Evolutionary conservation across 2,329 filamentous ascomycete species (phyloP).

Genomic region (Hypomyces perniciosus): DNA sequence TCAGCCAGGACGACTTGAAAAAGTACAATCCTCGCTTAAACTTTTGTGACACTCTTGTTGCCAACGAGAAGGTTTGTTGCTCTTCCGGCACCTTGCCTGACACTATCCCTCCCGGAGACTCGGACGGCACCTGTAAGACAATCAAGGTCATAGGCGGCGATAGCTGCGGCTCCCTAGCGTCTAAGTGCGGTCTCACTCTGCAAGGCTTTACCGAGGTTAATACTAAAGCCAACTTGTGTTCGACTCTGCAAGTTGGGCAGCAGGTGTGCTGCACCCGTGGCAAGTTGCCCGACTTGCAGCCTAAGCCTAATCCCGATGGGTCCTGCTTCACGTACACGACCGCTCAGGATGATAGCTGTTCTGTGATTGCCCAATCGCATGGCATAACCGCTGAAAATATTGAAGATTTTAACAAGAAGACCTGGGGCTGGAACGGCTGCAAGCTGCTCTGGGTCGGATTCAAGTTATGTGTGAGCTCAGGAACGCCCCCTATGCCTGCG

Average conservation of each 20-base stretch:
- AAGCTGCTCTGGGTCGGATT: conserved; percentile 16
- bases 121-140: conserved; percentile 23
- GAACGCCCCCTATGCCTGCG: conserved; percentile 22
- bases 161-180: conserved; percentile 29
- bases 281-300: conserved; percentile 28
- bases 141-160: conserved; percentile 27
- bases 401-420: conserved; percentile 30
- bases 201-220: conserved; percentile 32
- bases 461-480: conserved; percentile 26
- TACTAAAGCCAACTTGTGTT: conserved; percentile 19
- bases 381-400: conserved; percentile 33
- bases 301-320: conserved; percentile 27
- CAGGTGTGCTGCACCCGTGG: conserved; percentile 32
- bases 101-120: conserved; percentile 14
- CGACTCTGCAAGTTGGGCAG: conserved; percentile 24
- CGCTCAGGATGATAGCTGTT: conserved; percentile 30
- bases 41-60: conserved; percentile 19
- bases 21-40: conserved; percentile 25
- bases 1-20: conserved; percentile 23
- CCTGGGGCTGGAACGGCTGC: conserved; percentile 34
- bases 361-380: conserved; percentile 26
- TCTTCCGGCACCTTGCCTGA: conserved; percentile 16
- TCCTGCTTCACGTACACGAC: conserved; percentile 25
- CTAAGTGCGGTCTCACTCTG: conserved; percentile 30
- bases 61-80: conserved; percentile 17